These are phyloP conservation scores for Usnea hakonensis DNA, from an alignment of 495 filamentous ascomycete genomes.

Conservation along the genomic window DNA sequence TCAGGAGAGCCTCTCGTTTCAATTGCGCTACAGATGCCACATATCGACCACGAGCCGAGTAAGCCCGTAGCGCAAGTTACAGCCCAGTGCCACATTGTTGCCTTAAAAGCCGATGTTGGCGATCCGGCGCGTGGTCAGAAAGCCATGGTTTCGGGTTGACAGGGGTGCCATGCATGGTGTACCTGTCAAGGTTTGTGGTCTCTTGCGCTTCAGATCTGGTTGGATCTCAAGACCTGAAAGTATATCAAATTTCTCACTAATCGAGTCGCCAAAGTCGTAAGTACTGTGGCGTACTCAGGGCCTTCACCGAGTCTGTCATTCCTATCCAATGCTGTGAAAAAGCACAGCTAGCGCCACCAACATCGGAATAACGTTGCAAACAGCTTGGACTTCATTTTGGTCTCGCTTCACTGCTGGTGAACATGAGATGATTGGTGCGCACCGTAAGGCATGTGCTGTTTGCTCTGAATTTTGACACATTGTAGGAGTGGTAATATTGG, in stretches of 20 bases:
- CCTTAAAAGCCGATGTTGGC: not conserved
- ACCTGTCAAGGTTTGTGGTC: not conserved
- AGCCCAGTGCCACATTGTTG: not conserved
- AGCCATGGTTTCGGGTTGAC: not conserved
- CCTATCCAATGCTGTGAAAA: not conserved
- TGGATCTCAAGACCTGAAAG: not conserved
- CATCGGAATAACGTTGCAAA: not conserved
- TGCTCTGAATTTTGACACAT: too few relatives aligned
- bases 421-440: not conserved
- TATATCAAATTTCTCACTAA: not conserved
- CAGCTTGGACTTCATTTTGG: not conserved
- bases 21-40: not conserved
- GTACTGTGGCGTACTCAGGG: too few relatives aligned
- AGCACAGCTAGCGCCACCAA: not conserved
- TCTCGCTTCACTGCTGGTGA: not conserved
- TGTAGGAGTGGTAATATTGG: not conserved
- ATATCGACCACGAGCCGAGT: not conserved
- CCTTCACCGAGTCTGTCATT: too few relatives aligned
- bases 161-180: not conserved
- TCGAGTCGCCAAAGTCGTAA: not conserved
- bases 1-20: not conserved
- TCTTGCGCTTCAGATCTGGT: not conserved
- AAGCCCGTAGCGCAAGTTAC: not conserved
- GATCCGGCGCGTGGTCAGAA: not conserved
- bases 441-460: not conserved